phyloP scores from a whole-genome alignment of 73 alveolate genomes.

The Paramecium biaurelia region DNA sequence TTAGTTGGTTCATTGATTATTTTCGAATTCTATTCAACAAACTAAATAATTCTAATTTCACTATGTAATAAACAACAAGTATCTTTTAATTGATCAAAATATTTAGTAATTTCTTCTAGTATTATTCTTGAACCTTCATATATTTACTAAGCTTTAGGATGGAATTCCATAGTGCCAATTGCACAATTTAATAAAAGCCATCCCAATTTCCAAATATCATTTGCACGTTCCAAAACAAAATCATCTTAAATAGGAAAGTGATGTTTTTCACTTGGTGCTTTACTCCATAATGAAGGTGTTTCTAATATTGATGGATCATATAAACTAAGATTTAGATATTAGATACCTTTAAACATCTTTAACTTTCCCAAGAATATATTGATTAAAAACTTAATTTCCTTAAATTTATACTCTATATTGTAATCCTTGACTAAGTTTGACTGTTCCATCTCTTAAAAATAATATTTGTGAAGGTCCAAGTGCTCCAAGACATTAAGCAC shows the following conservation, averaged over 20 bases:
- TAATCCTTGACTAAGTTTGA: conserved; percentile 22
- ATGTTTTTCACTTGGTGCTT: conserved; percentile 34
- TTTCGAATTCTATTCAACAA: conserved; percentile 20
- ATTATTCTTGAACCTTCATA: conserved; percentile 36
- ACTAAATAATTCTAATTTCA: not conserved
- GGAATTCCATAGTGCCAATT: conserved; percentile 38
- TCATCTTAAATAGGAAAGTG: not conserved
- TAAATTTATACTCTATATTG: not conserved
- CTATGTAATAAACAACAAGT: conserved; percentile 43
- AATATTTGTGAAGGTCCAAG: conserved; percentile 29
- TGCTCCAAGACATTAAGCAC: conserved; percentile 53
- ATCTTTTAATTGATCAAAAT: not conserved
- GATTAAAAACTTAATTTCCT: not conserved
- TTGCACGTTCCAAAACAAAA: conserved; percentile 5
- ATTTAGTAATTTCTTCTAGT: not conserved
- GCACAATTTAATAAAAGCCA: conserved; percentile 16
- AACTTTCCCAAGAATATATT: not conserved
- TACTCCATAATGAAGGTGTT: conserved; percentile 20
- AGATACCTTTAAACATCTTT: conserved; percentile 6
- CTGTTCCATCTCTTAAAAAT: conserved; percentile 35
- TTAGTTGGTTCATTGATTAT: not conserved
- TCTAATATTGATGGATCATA: conserved; percentile 38
- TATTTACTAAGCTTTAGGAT: conserved; percentile 40
- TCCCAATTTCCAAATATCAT: conserved; percentile 52
- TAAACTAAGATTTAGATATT: not conserved